Percentiles rank a stretch among this genome's conserved stretches.
phyloP scores from a whole-genome alignment of 129 eudicot genomes.

The Kitagawia praeruptora region DNA sequence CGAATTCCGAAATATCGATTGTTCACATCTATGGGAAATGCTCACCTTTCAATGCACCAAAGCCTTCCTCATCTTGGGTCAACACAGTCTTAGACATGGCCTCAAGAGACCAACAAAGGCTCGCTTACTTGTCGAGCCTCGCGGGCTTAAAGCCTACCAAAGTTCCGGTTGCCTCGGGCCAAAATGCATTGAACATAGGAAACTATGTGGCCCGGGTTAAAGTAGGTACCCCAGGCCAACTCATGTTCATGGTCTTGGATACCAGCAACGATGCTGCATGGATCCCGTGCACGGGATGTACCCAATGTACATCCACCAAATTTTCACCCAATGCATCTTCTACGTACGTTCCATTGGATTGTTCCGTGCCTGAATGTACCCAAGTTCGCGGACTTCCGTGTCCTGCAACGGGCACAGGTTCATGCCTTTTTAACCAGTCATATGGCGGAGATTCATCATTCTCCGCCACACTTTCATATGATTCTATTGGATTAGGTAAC shows the following conservation, averaged over 20 bases:
- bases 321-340: slow-evolving; percentile 54
- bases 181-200: slow-evolving; percentile 52
- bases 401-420: slow-evolving; percentile 35
- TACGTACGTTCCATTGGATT: slow-evolving; percentile 39
- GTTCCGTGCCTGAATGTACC: slow-evolving; percentile 60
- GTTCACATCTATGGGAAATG: slow-evolving; percentile 76
- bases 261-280: slow-evolving; percentile 72
- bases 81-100: slow-evolving; percentile 75
- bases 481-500: slow-evolving; percentile 39
- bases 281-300: slow-evolving; percentile 79
- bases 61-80: slow-evolving; percentile 52
- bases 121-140: slow-evolving; percentile 52
- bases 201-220: slow-evolving; percentile 68
- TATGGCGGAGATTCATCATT: slow-evolving; percentile 85
- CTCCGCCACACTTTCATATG: slow-evolving; percentile 57
- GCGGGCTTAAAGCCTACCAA: slow-evolving; percentile 32
- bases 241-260: slow-evolving; percentile 90
- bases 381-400: slow-evolving; percentile 61
- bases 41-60: slow-evolving; percentile 69
- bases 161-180: slow-evolving; percentile 75
- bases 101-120: slow-evolving; percentile 59
- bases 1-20: slow-evolving; percentile 57
- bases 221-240: slow-evolving; percentile 79
- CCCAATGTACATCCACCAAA: slow-evolving; percentile 42
- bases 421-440: slow-evolving; percentile 64